Evolutionary conservation across 176 grass and related monocot genomes (phyloP).

Genomic region (Hordeum vulgare): DNA sequence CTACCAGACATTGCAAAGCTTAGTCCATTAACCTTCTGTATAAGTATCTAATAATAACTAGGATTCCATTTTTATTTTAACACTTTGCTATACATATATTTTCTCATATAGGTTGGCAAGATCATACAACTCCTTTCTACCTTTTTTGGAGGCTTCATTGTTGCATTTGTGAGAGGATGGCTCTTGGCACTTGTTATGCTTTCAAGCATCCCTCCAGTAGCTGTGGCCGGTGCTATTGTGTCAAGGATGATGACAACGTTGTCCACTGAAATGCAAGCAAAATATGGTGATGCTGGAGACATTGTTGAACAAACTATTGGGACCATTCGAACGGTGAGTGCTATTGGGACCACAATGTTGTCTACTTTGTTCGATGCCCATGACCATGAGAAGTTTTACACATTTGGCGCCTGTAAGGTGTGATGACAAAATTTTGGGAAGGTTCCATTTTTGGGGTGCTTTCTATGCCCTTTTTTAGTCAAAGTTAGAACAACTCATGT

Average conservation of each 20-base stretch:
- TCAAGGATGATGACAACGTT: conserved; percentile 43
- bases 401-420: neutral
- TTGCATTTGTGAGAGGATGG: conserved; percentile 85
- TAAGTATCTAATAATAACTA: neutral
- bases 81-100: neutral
- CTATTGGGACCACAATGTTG: neutral
- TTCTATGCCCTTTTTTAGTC: neutral
- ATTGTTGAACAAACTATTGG: conserved; percentile 71
- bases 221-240: conserved; percentile 30
- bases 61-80: conserved; percentile 5
- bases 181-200: conserved; percentile 82
- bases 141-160: conserved; percentile 65
- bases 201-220: conserved; percentile 52
- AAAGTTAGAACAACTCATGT: neutral
- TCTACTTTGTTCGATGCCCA: neutral
- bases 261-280: conserved; percentile 48
- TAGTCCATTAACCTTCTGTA: neutral
- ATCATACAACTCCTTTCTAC: conserved; percentile 65
- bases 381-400: neutral
- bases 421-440: neutral
- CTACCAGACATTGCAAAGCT: neutral
- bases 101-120: conserved; percentile 63
- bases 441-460: neutral
- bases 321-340: conserved; percentile 65
- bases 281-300: conserved; percentile 66